These are phyloP conservation scores for Botryosphaeria agaves DNA, from an alignment of 2,329 filamentous ascomycete genomes.

Conservation along the genomic window DNA sequence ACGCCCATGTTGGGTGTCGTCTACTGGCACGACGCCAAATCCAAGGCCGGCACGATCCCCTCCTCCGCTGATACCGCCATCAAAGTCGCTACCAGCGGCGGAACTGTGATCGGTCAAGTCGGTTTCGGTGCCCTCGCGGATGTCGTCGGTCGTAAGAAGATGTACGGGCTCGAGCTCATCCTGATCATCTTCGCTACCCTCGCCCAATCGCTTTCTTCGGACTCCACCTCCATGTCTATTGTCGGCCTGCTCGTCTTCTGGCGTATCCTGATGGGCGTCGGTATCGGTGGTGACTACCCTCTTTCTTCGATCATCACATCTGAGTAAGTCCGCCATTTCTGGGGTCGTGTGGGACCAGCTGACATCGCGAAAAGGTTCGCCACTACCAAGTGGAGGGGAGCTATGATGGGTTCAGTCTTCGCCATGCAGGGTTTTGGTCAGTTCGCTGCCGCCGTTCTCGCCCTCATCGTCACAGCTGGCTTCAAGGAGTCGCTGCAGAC, in stretches of 20 bases:
- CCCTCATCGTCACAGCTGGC: conserved; percentile 41
- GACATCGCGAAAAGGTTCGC: conserved; percentile 39
- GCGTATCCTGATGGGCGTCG: conserved; percentile 64
- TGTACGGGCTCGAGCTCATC: conserved; percentile 72
- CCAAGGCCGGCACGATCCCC: conserved; percentile 36
- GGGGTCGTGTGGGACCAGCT: background rate
- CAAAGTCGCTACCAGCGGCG: conserved; percentile 69
- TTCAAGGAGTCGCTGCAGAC: conserved; percentile 17
- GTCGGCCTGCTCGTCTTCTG: conserved; percentile 60
- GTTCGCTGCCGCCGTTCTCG: conserved; percentile 56
- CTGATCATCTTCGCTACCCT: conserved; percentile 66
- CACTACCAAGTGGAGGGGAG: conserved; percentile 68
- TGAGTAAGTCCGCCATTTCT: conserved; percentile 29
- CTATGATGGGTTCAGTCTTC: conserved; percentile 77
- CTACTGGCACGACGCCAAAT: conserved; percentile 38
- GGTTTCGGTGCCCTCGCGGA: conserved; percentile 67
- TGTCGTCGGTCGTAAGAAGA: conserved; percentile 58
- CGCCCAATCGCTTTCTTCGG: conserved; percentile 49
- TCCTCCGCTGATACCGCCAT: conserved; percentile 58
- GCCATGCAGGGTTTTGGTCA: conserved; percentile 79
- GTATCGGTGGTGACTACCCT: conserved; percentile 70
- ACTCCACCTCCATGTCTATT: conserved; percentile 43
- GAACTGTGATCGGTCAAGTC: conserved; percentile 69
- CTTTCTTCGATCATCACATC: conserved; percentile 72
- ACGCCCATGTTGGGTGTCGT: conserved; percentile 66